Base-by-base conservation (phyloP, 805 yeast species). In the Diddensiella caesifluorescens region DNA sequence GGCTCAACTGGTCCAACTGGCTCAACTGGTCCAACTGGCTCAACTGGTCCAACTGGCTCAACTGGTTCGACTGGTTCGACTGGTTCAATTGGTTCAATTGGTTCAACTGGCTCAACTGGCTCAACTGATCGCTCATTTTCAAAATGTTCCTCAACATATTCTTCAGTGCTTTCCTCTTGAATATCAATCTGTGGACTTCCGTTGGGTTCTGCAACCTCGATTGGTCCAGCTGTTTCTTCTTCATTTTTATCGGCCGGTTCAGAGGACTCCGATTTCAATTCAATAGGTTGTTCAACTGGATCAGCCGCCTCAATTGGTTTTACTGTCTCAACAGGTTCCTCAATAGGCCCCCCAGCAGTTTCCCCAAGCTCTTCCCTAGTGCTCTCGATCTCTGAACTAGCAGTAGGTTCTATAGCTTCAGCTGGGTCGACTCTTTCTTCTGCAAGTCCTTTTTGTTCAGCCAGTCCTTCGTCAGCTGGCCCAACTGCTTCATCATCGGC, bases 321-420 rank as follows among this genome's bases (percentile, higher is more conserved):
- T 4, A 9, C 42, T 19, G 12, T 4, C 21, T 9, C 44, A 35
- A 28, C 34, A 27, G 35, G 6, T 37, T 29, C 33, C 22, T 15
- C 32, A 42, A 30, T 38, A 22, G 32, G 33, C 23, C 32, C 38
- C n/a, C 15, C 38, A 7, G 32, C 9, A 19, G 35, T 4, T 19
- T 28, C 37, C 36, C 29, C 27, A 6, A 33, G n/a, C n/a, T n/a
- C n/a, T n/a, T n/a, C n/a, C n/a, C n/a, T n/a, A n/a, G n/a, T n/a
- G n/a, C n/a, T n/a, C n/a, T n/a, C 30, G 15, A 12, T 28, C n/a
- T 45, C 12, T 25, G 38, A 42, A 27, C 38, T 34, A 16, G 41
- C 15, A 28, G 16, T 9, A 10, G 38, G 22, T 36, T 44, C 47
- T 31, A 37, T 48, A 29, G 33, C 27, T 31, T 16, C 37, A 10